These are phyloP conservation scores for Thymus mandschuricus DNA, from an alignment of 257 asterid species.

Conservation along the genomic window DNA sequence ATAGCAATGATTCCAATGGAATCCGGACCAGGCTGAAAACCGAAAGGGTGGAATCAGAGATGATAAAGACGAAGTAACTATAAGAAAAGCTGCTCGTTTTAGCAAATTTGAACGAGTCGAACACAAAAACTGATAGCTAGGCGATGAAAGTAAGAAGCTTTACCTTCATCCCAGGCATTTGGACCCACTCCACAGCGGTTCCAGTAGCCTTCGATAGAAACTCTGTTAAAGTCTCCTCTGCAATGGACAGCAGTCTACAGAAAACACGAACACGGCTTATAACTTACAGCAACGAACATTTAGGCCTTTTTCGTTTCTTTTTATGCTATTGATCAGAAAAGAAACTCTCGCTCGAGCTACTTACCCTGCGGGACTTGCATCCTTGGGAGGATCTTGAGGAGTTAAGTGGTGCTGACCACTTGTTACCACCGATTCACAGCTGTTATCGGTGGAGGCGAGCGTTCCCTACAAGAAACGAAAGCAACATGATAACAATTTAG, in stretches of 20 bases:
- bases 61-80: too few relatives aligned
- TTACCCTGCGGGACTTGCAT: slow-evolving; percentile 99
- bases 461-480: slow-evolving; percentile 47
- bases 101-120: neutral
- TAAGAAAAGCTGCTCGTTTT: too few relatives aligned
- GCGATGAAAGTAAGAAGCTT: too few relatives aligned
- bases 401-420: slow-evolving; percentile 90
- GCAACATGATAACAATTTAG: neutral
- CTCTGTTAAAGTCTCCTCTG: slow-evolving; percentile 99
- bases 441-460: slow-evolving; percentile 84
- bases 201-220: slow-evolving; percentile 99
- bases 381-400: slow-evolving; percentile 95
- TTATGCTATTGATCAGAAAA: too few relatives aligned
- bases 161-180: slow-evolving; percentile 99
- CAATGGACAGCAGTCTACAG: slow-evolving; percentile 88
- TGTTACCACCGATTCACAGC: slow-evolving; percentile 97
- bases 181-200: slow-evolving; percentile 99
- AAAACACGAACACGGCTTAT: slow-evolving; percentile 30
- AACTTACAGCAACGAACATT: neutral
- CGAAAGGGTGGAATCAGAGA: slow-evolving; percentile 8
- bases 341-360: neutral
- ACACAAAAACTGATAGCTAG: too few relatives aligned
- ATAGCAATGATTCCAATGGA: slow-evolving; percentile 99
- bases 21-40: slow-evolving; percentile 99
- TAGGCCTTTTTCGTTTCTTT: neutral